Evolutionary conservation across 2,329 filamentous ascomycete genomes (phyloP), one percentile per base, ranked within the genome.

Genomic region (Emydomyces testavorans): DNA sequence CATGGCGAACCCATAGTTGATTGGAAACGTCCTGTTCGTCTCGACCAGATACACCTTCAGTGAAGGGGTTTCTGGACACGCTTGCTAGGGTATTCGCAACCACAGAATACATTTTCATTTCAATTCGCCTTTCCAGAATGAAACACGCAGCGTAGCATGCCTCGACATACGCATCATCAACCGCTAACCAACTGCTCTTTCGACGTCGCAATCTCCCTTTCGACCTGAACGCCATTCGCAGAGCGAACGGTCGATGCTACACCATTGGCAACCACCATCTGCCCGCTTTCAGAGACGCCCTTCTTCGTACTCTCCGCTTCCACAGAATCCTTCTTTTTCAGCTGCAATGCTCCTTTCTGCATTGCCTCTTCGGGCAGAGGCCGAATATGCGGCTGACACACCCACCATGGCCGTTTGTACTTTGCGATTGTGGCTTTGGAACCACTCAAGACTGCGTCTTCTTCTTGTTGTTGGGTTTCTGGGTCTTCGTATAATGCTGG

Each of bases 351-450:
- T 0, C 89, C 89, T 62, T 86, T 88, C 53, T 82, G 81, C 54
- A 92, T 59, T 2, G 92, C 92, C 68, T 96, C 90, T 56, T 83
- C 84, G 0, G 92, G 92, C 58, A 95, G 64, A 34, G 88, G 89
- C 48, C 89, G 72, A 5, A 95, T 77, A 58, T 94, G 85, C 3
- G 90, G 83, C 68, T 96, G 89, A 45, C 81, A 87, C 3, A 94
- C 75, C 86, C 87, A 95, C 77, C 82, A 95, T 1, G 89, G 89
- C 54, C 87, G 71, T 62, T 80, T 82, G 60, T 87, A 94, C 51
- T 78, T 72, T 48, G 76, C 77, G 21, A 92, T 79, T 0, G 83
- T 80, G 6, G 77, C 79, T 15, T 68, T 64, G 4, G 66, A 79
- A 67, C 60, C 60, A 62, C 64, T 56, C 50, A 66, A 36, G 44